These are phyloP conservation scores for Candida oleophila DNA, from an alignment of 805 yeast genomes.

Conservation along the genomic window DNA sequence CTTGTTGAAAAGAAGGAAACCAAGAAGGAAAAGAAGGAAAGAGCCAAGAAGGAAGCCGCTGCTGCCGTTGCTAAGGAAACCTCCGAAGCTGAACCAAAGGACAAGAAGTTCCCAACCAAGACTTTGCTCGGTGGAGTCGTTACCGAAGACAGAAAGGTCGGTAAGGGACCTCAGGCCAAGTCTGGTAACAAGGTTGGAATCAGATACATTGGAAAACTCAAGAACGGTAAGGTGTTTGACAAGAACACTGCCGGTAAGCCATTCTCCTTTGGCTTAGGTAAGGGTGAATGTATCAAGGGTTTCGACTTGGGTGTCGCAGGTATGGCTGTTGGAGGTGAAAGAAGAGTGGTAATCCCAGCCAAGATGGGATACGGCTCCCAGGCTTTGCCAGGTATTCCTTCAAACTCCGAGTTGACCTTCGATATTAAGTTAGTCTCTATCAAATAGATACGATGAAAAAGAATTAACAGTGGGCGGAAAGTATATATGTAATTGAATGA, in stretches of 20 bases:
- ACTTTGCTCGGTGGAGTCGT: conserved; percentile 90
- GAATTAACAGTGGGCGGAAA: not conserved
- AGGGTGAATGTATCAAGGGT: conserved; percentile 98
- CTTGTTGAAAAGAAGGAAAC: conserved; percentile 25
- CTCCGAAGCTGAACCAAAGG: conserved; percentile 11
- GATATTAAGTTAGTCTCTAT: conserved; percentile 91
- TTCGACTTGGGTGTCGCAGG: conserved; percentile 99
- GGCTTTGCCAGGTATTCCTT: conserved; percentile 95
- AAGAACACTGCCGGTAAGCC: conserved; percentile 98
- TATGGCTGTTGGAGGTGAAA: conserved; percentile 98
- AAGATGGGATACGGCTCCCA: conserved; percentile 95
- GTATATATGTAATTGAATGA: not conserved
- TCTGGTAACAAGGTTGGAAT: conserved; percentile 89
- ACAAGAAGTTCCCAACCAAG: conserved; percentile 60
- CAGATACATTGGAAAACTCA: conserved; percentile 96
- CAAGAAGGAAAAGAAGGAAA: conserved; percentile 21
- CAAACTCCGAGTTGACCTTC: conserved; percentile 93
- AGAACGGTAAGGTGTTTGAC: conserved; percentile 95
- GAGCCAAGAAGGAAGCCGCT: conserved; percentile 27
- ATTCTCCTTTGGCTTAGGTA: conserved; percentile 84
- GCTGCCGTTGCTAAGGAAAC: conserved; percentile 24
- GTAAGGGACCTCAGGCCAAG: conserved; percentile 87
- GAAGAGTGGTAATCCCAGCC: conserved; percentile 95
- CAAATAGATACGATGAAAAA: conserved; percentile 48
- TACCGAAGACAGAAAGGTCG: conserved; percentile 87